Evolutionary conservation across 352 stramenopile species (phyloP), one percentile per base, ranked within the genome.

Genomic region (Achlya hypogyna): DNA sequence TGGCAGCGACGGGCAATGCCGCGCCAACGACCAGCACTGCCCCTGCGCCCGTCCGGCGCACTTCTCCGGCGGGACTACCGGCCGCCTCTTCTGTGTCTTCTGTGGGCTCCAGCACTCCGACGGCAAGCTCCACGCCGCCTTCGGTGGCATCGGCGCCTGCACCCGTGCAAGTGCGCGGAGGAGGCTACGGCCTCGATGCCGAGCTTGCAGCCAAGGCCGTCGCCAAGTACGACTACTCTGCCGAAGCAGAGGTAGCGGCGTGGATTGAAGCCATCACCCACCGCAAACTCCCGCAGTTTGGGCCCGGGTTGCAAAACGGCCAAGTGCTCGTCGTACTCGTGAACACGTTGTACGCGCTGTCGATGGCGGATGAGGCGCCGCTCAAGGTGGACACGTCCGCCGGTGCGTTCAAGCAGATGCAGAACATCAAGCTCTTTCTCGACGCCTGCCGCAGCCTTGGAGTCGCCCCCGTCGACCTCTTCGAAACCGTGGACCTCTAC

Each of bases 361-460:
- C 78, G 1, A 81, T 90, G 9, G 51, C 73, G 9, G 38, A 49
- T 23, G 62, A 54, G n/a, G 23, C 34, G 20, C 45, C 49, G 23
- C 52, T 60, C 27, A 72, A 73, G 40, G 87, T 93, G 31, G 78
- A 91, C 74, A 77, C 70, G 20, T 88, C 85, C 2, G 52, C 72
- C 5, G 90, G 88, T 75, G 81, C 82, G 5, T 96, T 96, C 73
- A 94, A 92, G 76, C 87, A 94, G 66, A 96, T 96, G 87, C 88
- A 97, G 67, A 97, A 97, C 69, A 78, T 96, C 51, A 86, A 75
- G 8, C 74, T 70, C 56, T 97, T 96, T 59, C 68, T 97, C 25
- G 82, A 79, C 22, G 86, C 81, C 1, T 95, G 84, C 56, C 79
- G 88, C n/a, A 68, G 67, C 0, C 70, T 96, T 43, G 87, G 88